phyloP scores from a whole-genome alignment of 2,329 filamentous ascomycete species.

The Pseudogymnoascus sp. region DNA sequence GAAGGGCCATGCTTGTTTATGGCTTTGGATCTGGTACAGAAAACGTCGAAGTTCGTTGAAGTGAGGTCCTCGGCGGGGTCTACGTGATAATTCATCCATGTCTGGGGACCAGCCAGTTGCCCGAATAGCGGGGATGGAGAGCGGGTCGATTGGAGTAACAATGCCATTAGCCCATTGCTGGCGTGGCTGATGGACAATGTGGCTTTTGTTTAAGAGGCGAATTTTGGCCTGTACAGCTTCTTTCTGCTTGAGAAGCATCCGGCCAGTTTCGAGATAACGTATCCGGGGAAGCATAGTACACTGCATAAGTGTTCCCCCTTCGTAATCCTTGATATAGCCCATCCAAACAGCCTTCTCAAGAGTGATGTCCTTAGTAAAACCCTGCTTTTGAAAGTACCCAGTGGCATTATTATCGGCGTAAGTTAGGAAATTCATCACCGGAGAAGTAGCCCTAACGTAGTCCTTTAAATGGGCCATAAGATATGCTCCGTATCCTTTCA shows the following conservation, averaged over 20 bases:
- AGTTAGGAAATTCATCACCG: conserved; percentile 97
- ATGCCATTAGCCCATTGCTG: conserved; percentile 73
- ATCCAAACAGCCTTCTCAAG: conserved; percentile 89
- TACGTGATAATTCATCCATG: conserved; percentile 94
- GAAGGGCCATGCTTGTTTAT: conserved; percentile 90
- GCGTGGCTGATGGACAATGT: conserved; percentile 78
- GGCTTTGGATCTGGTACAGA: conserved; percentile 91
- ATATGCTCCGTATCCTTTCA: conserved; percentile 96
- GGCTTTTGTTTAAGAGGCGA: conserved; percentile 77
- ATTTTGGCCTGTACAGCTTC: conserved; percentile 94
- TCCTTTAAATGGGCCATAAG: conserved; percentile 97
- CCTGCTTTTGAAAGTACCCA: conserved; percentile 98
- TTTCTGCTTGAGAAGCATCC: conserved; percentile 96
- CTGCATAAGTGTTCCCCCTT: conserved; percentile 98
- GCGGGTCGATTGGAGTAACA: conserved; percentile 64
- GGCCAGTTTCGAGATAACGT: conserved; percentile 83
- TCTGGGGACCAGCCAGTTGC: conserved; percentile 91
- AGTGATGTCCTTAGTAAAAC: conserved; percentile 97
- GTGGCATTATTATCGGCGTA: conserved; percentile 99
- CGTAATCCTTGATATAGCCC: conserved; percentile 99
- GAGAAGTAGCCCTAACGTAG: conserved; percentile 93
- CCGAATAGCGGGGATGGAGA: conserved; percentile 80
- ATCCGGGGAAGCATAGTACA: conserved; percentile 94
- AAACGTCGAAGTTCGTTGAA: conserved; percentile 90
- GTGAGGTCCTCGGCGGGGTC: conserved; percentile 91